Evolutionary conservation across 192 early-diverging fungal species (phyloP).

Genomic region (Irineochytrium annulatum): DNA sequence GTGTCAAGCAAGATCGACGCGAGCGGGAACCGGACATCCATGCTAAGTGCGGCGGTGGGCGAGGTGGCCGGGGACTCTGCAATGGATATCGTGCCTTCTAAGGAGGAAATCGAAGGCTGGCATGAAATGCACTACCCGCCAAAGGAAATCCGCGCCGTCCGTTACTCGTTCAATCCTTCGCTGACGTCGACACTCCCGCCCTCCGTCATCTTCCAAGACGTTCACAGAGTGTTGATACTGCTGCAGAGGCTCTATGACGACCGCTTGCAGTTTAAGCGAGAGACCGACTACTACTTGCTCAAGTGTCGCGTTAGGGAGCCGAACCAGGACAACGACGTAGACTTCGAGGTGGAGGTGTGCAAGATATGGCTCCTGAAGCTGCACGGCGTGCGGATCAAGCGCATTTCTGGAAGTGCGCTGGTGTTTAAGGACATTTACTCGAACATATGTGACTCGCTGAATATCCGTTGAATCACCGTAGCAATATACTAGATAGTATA

Average conservation of each 20-base stretch:
- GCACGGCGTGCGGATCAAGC: slow-evolving; percentile 53
- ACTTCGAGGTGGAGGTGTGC: slow-evolving; percentile 60
- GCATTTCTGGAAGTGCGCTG: slow-evolving; percentile 43
- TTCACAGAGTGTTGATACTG: slow-evolving; percentile 46
- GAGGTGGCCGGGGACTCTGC: background rate
- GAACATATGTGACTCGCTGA: slow-evolving; percentile 25
- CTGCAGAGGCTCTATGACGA: slow-evolving; percentile 26
- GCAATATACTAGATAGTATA: too few species aligned
- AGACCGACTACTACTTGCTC: slow-evolving; percentile 49
- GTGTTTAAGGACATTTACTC: slow-evolving; percentile 55
- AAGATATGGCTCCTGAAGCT: slow-evolving; percentile 59
- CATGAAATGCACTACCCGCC: slow-evolving; percentile 51
- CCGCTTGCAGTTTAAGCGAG: slow-evolving; percentile 33
- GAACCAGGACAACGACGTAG: slow-evolving; percentile 25
- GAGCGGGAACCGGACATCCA: too few species aligned
- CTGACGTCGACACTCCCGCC: slow-evolving; percentile 45
- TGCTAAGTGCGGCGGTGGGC: background rate
- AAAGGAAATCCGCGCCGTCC: slow-evolving; percentile 49
- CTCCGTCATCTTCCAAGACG: slow-evolving; percentile 50
- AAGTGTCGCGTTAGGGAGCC: slow-evolving; percentile 29
- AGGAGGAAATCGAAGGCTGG: slow-evolving; percentile 57
- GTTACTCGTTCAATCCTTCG: slow-evolving; percentile 47
- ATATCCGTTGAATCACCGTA: too few species aligned
- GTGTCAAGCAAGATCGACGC: too few species aligned
- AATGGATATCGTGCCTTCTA: slow-evolving; percentile 25